Evolutionary conservation across 768 basidiomycete genomes (phyloP), one percentile per base, ranked within the genome.

Genomic region (Tylopilus balloui): DNA sequence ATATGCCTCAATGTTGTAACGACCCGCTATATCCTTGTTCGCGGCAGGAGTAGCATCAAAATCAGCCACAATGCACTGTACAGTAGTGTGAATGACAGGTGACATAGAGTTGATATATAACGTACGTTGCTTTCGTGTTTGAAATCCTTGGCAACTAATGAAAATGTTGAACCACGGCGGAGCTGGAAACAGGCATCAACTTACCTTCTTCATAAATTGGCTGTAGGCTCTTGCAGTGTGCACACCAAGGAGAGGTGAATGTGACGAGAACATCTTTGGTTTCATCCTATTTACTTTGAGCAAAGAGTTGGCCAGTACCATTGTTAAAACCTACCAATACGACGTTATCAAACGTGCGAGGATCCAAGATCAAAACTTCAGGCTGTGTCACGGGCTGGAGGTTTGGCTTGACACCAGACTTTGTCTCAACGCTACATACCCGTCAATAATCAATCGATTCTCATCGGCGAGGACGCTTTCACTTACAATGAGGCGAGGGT

Each of bases 141-240:
- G 76, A 96, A 97, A 48, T 81, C 80, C 43, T 71, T 68, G 27
- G 92, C 92, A 36, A 93, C 86, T 87, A 47, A 17, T 37, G n/a
- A 41, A 28, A 11, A 27, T 32, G 15, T 24, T 42, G 54, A 46
- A 48, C 25, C n/a, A 29, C 24, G 49, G 20, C n/a, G 31, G 13
- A 15, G 42, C 1, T 42, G 25, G n/a, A 38, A 21, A 42, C 10
- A 28, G 45, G 29, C 1, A 29, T 37, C 10, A 21, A 48, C 51
- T 8, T 36, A 85, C 84, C 83, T 66, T 88, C 77, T 66, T 94
- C 92, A 62, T 88, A 93, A 27, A 77, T 75, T 17, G 93, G 92
- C 69, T 94, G 94, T 68, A 96, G 66, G 55, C 52, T 77, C 74
- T 97, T 97, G 80, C 95, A 97, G 75, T 98, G 93, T 25, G 92